phyloP scores from a whole-genome alignment of 2,329 filamentous ascomycete species.

The Penicillium sp. region DNA sequence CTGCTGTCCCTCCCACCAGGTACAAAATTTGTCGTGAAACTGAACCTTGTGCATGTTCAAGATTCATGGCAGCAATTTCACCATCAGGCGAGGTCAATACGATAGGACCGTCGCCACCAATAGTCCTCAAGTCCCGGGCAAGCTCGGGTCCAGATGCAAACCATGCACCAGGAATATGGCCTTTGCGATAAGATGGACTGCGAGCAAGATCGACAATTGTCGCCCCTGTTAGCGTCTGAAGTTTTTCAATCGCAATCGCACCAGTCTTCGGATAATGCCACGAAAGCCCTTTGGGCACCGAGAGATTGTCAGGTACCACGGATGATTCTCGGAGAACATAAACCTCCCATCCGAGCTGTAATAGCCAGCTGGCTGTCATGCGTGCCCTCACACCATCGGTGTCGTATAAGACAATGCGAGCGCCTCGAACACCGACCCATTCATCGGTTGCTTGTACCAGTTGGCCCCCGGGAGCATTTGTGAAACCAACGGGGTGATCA shows the following conservation, averaged over 20 bases:
- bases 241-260: slow-evolving; percentile 19
- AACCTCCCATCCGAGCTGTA: slow-evolving; percentile 42
- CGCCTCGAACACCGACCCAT: slow-evolving; percentile 41
- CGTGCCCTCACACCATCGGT: slow-evolving; percentile 38
- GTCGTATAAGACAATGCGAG: slow-evolving; percentile 39
- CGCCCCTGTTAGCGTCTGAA: slow-evolving; percentile 22
- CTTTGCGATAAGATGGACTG: slow-evolving; percentile 37
- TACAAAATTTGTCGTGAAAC: slow-evolving; percentile 24
- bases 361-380: slow-evolving; percentile 40
- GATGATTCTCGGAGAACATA: slow-evolving; percentile 31
- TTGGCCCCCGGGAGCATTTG: slow-evolving; percentile 40
- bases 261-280: neutral
- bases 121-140: slow-evolving; percentile 30
- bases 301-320: slow-evolving; percentile 20
- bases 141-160: slow-evolving; percentile 42
- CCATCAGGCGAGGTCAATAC: slow-evolving; percentile 35
- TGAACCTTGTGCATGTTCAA: slow-evolving; percentile 7
- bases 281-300: neutral
- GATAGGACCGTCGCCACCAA: slow-evolving; percentile 29
- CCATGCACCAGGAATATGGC: slow-evolving; percentile 40
- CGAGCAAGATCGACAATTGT: slow-evolving; percentile 39
- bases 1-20: slow-evolving; percentile 35
- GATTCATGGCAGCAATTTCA: slow-evolving; percentile 21
- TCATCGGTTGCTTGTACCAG: slow-evolving; percentile 42
- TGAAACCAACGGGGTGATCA: slow-evolving; percentile 35